Conservation (phyloP, 2,329 filamentous ascomycete species). For the Ophiostoma australiae region DNA sequence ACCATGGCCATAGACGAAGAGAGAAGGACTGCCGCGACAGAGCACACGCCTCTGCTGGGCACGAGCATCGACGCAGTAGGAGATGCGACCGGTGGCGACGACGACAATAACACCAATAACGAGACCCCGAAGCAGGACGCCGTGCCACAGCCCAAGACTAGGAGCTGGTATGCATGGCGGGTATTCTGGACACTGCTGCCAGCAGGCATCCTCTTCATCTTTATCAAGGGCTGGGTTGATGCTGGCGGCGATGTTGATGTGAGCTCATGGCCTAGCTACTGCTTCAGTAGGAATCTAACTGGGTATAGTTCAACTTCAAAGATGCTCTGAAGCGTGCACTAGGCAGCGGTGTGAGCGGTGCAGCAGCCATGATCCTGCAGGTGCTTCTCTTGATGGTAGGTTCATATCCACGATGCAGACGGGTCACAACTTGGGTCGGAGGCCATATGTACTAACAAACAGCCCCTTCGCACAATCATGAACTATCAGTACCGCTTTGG, state of each 20-base stretch:
- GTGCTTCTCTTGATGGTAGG: slow-evolving; percentile 42
- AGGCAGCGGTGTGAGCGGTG: slow-evolving; percentile 44
- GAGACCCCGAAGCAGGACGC: slow-evolving; percentile 6
- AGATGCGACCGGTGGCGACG: background rate
- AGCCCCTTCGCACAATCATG: slow-evolving; percentile 46
- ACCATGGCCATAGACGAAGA: slow-evolving; percentile 21
- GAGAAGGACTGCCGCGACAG: background rate
- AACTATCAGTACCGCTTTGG: slow-evolving; percentile 49
- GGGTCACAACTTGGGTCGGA: background rate
- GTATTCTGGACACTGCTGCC: slow-evolving; percentile 36
- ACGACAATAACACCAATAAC: background rate
- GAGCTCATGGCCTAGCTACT: slow-evolving; percentile 20
- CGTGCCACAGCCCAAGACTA: background rate
- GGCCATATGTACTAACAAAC: background rate
- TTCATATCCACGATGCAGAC: background rate
- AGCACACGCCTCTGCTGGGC: slow-evolving; percentile 23
- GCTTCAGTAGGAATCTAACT: background rate
- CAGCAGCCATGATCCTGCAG: slow-evolving; percentile 46
- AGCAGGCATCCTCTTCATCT: slow-evolving; percentile 35
- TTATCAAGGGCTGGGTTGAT: slow-evolving; percentile 46
- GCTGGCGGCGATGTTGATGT: slow-evolving; percentile 40
- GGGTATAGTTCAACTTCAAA: slow-evolving; percentile 41
- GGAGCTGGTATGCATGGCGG: slow-evolving; percentile 33
- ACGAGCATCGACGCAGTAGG: background rate
- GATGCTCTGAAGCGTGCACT: slow-evolving; percentile 43